Evolutionary conservation across 495 filamentous ascomycete species (phyloP).

Genomic region (Penicillium coffeae): DNA sequence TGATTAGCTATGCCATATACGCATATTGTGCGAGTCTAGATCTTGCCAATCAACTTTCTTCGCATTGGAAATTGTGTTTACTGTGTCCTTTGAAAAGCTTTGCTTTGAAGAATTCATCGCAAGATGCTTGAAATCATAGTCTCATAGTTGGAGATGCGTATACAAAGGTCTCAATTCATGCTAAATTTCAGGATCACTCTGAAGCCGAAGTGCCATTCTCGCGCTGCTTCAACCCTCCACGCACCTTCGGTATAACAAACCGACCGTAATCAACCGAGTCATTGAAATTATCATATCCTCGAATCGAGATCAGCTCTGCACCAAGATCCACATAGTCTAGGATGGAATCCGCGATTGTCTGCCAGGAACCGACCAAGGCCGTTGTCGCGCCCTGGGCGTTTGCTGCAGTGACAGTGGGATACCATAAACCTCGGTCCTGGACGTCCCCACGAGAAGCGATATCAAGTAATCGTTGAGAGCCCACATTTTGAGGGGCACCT

Average conservation of each 20-base stretch:
- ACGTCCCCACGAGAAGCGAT: constrained; percentile 51
- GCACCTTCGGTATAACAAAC: constrained; percentile 44
- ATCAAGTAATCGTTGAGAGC: constrained; percentile 49
- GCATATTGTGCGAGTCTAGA: too few relatives aligned
- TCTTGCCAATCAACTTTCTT: too few relatives aligned
- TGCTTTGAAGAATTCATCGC: too few relatives aligned
- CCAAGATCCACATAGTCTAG: constrained; percentile 52
- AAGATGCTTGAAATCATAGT: too few relatives aligned
- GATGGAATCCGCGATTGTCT: constrained; percentile 48
- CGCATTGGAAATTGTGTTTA: too few relatives aligned
- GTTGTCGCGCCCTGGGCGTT: constrained; percentile 54
- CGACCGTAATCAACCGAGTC: constrained; percentile 53
- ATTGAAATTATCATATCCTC: constrained; percentile 53
- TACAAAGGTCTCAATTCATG: not conserved
- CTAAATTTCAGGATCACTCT: not conserved
- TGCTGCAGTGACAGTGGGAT: constrained; percentile 52
- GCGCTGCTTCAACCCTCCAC: constrained; percentile 33
- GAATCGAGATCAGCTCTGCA: constrained; percentile 50
- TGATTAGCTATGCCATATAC: too few relatives aligned
- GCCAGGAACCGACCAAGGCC: constrained; percentile 46
- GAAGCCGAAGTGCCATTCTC: not conserved
- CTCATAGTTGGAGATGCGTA: too few relatives aligned
- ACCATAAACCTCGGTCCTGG: constrained; percentile 54
- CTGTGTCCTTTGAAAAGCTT: too few relatives aligned
- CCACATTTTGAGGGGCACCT: constrained; percentile 47